phyloP scores from a whole-genome alignment of 108 stramenopile genomes.

The Skeletonema grethae region DNA sequence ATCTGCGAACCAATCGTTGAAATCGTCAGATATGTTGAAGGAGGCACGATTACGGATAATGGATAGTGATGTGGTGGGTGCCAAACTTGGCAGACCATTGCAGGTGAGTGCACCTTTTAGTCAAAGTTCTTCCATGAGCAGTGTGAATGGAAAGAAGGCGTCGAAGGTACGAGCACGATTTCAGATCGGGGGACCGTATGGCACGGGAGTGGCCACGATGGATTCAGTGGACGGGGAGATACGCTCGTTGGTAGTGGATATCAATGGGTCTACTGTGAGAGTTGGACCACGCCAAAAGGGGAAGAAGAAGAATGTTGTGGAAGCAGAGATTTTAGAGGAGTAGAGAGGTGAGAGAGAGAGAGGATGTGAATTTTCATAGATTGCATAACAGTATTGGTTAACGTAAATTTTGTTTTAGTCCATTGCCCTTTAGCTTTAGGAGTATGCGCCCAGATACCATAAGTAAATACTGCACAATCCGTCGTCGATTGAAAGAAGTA shows the following conservation, averaged over 20 bases:
- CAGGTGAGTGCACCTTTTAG: slow-evolving; percentile 67
- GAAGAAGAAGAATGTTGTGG: slow-evolving; percentile 63
- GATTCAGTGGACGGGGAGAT: slow-evolving; percentile 60
- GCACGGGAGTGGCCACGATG: slow-evolving; percentile 57
- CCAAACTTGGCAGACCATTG: slow-evolving; percentile 64
- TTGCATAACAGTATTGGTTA: not conserved
- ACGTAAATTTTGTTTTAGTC: not conserved
- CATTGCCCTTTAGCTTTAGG: too few species aligned
- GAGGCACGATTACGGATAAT: slow-evolving; percentile 58
- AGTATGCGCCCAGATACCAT: too few species aligned
- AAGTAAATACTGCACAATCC: too few species aligned
- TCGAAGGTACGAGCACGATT: slow-evolving; percentile 59
- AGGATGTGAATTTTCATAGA: not conserved
- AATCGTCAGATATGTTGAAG: slow-evolving; percentile 59
- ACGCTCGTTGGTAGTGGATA: slow-evolving; percentile 51
- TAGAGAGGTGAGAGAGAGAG: slow-evolving; percentile 42
- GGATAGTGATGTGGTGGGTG: slow-evolving; percentile 35
- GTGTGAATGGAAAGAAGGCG: slow-evolving; percentile 63
- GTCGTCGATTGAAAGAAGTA: too few species aligned
- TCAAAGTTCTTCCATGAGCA: slow-evolving; percentile 53
- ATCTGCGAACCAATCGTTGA: slow-evolving; percentile 56
- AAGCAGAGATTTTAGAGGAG: slow-evolving; percentile 63
- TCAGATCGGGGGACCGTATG: slow-evolving; percentile 53
- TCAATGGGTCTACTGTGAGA: slow-evolving; percentile 30
- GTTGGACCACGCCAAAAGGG: slow-evolving; percentile 6